These are phyloP conservation scores for Novymonas esmeraldas DNA, from an alignment of 208 protist species.

Conservation along the genomic window DNA sequence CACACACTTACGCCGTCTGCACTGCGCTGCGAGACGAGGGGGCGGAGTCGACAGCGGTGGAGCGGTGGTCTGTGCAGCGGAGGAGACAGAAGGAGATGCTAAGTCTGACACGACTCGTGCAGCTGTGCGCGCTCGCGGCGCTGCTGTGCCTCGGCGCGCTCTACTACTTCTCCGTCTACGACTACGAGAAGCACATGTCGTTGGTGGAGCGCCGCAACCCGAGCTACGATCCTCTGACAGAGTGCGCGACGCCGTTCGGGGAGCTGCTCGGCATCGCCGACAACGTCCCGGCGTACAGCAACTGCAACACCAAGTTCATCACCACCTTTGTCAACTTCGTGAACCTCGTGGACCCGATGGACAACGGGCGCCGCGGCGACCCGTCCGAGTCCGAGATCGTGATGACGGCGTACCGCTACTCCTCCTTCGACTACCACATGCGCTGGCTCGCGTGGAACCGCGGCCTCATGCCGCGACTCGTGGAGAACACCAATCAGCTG, in stretches of 20 bases:
- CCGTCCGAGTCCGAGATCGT: slow-evolving; percentile 29
- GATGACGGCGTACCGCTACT: slow-evolving; percentile 48
- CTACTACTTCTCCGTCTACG: slow-evolving; percentile 25
- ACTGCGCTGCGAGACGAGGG: not conserved
- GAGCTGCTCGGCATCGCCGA: slow-evolving; percentile 55
- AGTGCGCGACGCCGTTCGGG: slow-evolving; percentile 55
- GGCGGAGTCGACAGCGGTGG: no score
- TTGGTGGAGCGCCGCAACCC: slow-evolving; percentile 1
- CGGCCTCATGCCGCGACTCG: slow-evolving; percentile 32
- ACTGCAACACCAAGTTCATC: slow-evolving; percentile 47
- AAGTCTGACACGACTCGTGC: slow-evolving; percentile 9
- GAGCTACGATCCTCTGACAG: slow-evolving; percentile 37
- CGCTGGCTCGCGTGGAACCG: slow-evolving; percentile 53
- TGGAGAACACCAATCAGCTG: slow-evolving; percentile 30
- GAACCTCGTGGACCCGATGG: slow-evolving; percentile 42
- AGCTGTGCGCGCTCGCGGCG: slow-evolving; percentile 12
- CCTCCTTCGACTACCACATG: slow-evolving; percentile 46
- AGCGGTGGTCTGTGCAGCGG: no score
- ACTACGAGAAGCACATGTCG: slow-evolving; percentile 13
- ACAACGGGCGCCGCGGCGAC: slow-evolving; percentile 40
- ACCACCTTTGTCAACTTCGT: slow-evolving; percentile 36
- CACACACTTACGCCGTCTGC: not conserved
- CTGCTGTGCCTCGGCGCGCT: slow-evolving; percentile 20
- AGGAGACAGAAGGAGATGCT: not conserved
- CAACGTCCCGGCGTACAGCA: slow-evolving; percentile 66